phyloP scores from a whole-genome alignment of 2,329 filamentous ascomycete genomes.

The Calonectria multiphialidica region DNA sequence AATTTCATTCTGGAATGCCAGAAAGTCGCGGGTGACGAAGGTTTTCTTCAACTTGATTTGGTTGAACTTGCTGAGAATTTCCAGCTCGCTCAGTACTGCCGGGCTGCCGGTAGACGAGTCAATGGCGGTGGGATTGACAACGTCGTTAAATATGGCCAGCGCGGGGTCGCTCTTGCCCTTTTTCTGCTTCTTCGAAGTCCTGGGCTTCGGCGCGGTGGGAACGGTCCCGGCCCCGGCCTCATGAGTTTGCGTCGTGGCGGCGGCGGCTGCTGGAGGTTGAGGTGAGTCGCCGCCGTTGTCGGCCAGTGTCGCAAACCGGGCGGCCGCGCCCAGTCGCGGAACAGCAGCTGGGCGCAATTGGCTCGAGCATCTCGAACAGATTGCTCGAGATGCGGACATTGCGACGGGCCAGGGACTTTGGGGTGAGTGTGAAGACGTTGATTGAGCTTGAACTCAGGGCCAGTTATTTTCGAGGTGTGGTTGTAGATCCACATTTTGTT shows the following conservation, averaged over 20 bases:
- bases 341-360: slow-evolving; percentile 38
- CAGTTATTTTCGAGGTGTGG: slow-evolving; percentile 40
- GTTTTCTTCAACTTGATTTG: slow-evolving; percentile 36
- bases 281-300: slow-evolving; percentile 22
- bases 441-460: slow-evolving; percentile 21
- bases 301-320: slow-evolving; percentile 41
- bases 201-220: neutral
- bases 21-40: slow-evolving; percentile 34
- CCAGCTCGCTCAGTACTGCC: slow-evolving; percentile 40
- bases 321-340: slow-evolving; percentile 33
- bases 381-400: slow-evolving; percentile 51
- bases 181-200: slow-evolving; percentile 14
- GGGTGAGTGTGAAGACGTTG: slow-evolving; percentile 9
- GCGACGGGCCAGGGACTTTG: slow-evolving; percentile 23
- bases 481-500: neutral
- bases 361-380: slow-evolving; percentile 51
- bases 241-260: slow-evolving; percentile 4
- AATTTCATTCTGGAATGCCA: slow-evolving; percentile 44
- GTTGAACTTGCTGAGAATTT: slow-evolving; percentile 47
- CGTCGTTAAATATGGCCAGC: slow-evolving; percentile 51
- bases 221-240: slow-evolving; percentile 1
- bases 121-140: slow-evolving; percentile 41
- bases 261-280: slow-evolving; percentile 7
- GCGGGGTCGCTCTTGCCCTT: slow-evolving; percentile 38
- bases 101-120: neutral